phyloP scores from a whole-genome alignment of 331 rosid genomes.

The Acacia concinna region DNA sequence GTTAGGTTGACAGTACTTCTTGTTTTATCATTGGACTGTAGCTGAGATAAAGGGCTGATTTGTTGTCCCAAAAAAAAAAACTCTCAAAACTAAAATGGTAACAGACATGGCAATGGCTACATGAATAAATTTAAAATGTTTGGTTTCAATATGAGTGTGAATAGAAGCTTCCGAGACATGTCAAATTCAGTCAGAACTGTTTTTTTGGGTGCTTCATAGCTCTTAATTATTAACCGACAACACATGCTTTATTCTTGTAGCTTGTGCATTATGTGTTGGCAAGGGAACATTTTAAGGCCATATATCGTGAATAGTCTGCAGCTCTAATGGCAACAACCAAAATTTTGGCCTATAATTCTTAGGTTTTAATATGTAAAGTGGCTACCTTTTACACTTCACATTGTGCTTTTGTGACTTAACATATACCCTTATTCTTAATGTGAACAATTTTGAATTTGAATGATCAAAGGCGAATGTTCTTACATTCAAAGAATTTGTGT shows the following conservation, averaged over 20 bases:
- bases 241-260: not conserved
- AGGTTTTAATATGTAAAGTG: not conserved
- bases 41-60: not conserved
- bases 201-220: not conserved
- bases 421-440: not conserved
- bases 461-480: not conserved
- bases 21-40: not conserved
- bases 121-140: not conserved
- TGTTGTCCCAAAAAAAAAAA: no score
- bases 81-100: not conserved
- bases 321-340: not conserved
- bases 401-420: not conserved
- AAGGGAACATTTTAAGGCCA: not conserved
- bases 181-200: not conserved
- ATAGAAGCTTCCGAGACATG: not conserved
- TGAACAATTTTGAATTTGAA: slow-evolving; percentile 1
- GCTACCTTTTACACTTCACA: not conserved
- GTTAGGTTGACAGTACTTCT: not conserved
- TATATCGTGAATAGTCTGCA: not conserved
- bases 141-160: not conserved
- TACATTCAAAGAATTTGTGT: not conserved
- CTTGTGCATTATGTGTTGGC: not conserved
- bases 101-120: not conserved
- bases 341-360: not conserved
- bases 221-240: not conserved